These are phyloP conservation scores for Cerioporus squamosus DNA, from an alignment of 1,284 basidiomycete genomes.

Conservation along the genomic window DNA sequence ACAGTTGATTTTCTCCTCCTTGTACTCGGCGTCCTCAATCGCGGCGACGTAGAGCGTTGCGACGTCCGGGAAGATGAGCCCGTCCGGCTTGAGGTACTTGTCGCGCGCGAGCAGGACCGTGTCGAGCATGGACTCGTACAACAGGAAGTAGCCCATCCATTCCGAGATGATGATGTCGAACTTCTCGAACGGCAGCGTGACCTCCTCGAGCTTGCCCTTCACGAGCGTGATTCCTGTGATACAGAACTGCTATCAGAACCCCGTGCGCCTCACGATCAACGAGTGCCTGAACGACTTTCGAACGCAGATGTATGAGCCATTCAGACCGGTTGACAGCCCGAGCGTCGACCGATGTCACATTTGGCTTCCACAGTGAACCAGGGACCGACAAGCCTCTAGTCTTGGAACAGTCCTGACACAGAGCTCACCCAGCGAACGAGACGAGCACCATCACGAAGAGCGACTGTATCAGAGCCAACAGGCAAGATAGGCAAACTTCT, in stretches of 20 bases:
- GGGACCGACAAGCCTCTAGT: too few relatives aligned
- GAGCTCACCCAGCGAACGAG: too few relatives aligned
- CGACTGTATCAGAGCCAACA: too few relatives aligned
- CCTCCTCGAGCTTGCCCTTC: conserved; percentile 98
- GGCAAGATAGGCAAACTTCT: too few relatives aligned
- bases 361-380: too few relatives aligned
- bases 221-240: conserved; percentile 88
- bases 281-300: too few relatives aligned
- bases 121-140: conserved; percentile 99
- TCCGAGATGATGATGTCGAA: conserved; percentile 99
- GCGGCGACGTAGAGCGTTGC: conserved; percentile 95
- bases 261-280: too few relatives aligned
- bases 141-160: conserved; percentile 96
- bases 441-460: too few relatives aligned
- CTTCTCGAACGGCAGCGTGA: conserved; percentile 81
- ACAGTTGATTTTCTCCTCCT: conserved; percentile 99
- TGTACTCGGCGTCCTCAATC: conserved; percentile 99
- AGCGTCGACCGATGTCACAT: too few relatives aligned
- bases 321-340: too few relatives aligned
- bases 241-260: neutral
- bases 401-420: too few relatives aligned
- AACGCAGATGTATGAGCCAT: too few relatives aligned
- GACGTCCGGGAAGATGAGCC: conserved; percentile 95
- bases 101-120: conserved; percentile 97
- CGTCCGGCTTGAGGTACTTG: conserved; percentile 91